phyloP scores from a whole-genome alignment of 768 basidiomycete species.

The Boletus patriciae region DNA sequence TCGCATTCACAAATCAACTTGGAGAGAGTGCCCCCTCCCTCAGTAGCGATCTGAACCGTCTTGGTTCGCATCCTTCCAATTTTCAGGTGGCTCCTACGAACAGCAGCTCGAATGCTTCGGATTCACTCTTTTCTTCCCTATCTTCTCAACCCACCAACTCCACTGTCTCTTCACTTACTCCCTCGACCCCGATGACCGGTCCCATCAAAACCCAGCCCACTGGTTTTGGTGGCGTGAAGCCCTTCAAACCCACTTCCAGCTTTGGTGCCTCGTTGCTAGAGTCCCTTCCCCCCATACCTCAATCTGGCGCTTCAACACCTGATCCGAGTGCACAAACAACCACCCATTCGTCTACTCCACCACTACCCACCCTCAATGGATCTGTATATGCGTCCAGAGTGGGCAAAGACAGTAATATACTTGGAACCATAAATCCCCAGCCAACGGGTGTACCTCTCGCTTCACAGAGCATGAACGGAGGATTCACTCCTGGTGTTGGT shows the following conservation, averaged over 20 bases:
- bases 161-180: slow-evolving; percentile 32
- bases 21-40: slow-evolving; percentile 20
- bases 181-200: slow-evolving; percentile 34
- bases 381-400: slow-evolving; percentile 10
- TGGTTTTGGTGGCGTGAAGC: slow-evolving; percentile 62
- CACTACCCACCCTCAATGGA: slow-evolving; percentile 20
- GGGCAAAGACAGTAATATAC: slow-evolving; percentile 18
- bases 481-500: slow-evolving; percentile 40
- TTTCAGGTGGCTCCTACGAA: slow-evolving; percentile 38
- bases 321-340: slow-evolving; percentile 21
- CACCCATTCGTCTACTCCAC: slow-evolving; percentile 22
- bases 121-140: slow-evolving; percentile 46
- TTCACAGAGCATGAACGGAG: slow-evolving; percentile 17
- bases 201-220: slow-evolving; percentile 46
- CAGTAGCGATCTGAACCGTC: slow-evolving; percentile 6
- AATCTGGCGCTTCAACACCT: slow-evolving; percentile 52
- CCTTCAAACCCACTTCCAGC: slow-evolving; percentile 79
- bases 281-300: slow-evolving; percentile 71
- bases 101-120: slow-evolving; percentile 45
- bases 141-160: slow-evolving; percentile 54
- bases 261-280: slow-evolving; percentile 78
- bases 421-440: slow-evolving; percentile 38
- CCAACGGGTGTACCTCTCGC: slow-evolving; percentile 23
- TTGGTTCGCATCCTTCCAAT: slow-evolving; percentile 25
- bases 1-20: slow-evolving; percentile 45